Conservation (phyloP, 352 stramenopile species). For the Globisporangium recalcitrans region DNA sequence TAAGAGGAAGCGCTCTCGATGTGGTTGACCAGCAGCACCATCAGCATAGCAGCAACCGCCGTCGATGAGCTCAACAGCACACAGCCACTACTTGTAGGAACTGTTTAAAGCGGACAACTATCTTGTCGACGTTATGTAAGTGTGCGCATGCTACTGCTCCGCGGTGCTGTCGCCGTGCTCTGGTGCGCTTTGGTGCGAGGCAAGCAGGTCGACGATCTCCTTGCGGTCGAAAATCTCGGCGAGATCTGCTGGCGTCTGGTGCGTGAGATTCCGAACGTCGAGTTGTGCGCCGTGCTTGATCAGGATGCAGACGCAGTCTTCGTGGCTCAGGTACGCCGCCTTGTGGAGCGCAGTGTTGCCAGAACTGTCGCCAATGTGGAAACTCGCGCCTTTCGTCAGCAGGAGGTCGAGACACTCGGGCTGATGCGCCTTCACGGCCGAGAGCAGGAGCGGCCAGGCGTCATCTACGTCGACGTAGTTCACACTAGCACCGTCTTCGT, state of each 20-base stretch:
- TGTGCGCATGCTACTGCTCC: background rate
- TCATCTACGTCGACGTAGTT: slow-evolving; percentile 41
- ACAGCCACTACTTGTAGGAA: background rate
- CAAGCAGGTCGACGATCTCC: slow-evolving; percentile 24
- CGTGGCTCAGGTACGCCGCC: slow-evolving; percentile 35
- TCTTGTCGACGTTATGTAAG: background rate
- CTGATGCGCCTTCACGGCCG: slow-evolving; percentile 36
- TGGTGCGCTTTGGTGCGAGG: background rate
- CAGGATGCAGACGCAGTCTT: slow-evolving; percentile 26
- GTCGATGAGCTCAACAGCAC: background rate
- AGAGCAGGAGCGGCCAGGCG: slow-evolving; percentile 36
- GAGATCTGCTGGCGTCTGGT: slow-evolving; percentile 32
- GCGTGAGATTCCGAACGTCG: slow-evolving; percentile 23
- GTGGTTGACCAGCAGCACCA: slow-evolving; percentile 5
- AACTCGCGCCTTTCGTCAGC: slow-evolving; percentile 27
- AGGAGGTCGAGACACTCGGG: slow-evolving; percentile 25
- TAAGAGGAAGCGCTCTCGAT: slow-evolving; percentile 1
- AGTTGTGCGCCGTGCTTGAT: slow-evolving; percentile 25
- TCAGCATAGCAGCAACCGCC: background rate
- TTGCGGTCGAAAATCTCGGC: slow-evolving; percentile 40
- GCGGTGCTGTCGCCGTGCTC: background rate
- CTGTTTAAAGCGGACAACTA: background rate
- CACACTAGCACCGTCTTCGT: slow-evolving; percentile 22
- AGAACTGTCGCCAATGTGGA: slow-evolving; percentile 28
- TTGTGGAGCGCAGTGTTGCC: slow-evolving; percentile 47